phyloP scores from a whole-genome alignment of 2,329 filamentous ascomycete genomes.

The Pezicula carpinea region DNA sequence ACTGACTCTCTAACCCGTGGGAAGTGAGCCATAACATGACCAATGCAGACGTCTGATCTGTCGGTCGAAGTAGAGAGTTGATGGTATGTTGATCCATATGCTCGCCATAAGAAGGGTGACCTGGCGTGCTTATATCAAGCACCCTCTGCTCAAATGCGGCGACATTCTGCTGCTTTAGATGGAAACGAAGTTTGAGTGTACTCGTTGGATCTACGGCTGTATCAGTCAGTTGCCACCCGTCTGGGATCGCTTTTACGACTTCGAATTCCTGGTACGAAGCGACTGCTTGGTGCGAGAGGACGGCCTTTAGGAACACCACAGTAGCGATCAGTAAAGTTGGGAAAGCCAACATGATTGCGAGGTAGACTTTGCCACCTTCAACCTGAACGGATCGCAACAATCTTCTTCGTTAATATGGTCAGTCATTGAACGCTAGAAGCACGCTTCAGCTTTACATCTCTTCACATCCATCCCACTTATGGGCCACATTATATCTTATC shows the following conservation, averaged over 20 bases:
- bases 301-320: too few relatives aligned
- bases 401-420: too few relatives aligned
- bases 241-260: constrained; percentile 3
- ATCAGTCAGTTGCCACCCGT: constrained; percentile 7
- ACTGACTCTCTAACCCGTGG: constrained; percentile 36
- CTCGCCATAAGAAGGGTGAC: constrained; percentile 41
- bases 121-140: constrained; percentile 39
- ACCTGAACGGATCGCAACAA: too few relatives aligned
- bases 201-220: constrained; percentile 5
- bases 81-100: constrained; percentile 41
- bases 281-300: not conserved
- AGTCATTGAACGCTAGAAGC: too few relatives aligned
- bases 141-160: constrained; percentile 25
- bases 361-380: too few relatives aligned
- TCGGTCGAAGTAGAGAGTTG: constrained; percentile 37
- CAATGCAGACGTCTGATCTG: constrained; percentile 29
- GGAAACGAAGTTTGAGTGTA: constrained; percentile 19
- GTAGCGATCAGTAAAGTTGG: too few relatives aligned
- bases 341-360: too few relatives aligned
- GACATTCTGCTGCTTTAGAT: constrained; percentile 23
- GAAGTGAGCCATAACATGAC: constrained; percentile 40
- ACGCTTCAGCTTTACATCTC: too few relatives aligned
- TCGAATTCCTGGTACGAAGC: constrained; percentile 6
- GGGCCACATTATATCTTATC: too few relatives aligned
- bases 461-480: too few relatives aligned